Evolutionary conservation across 1,139 yeast species (phyloP).

Genomic region (Eremothecium gossypii): DNA sequence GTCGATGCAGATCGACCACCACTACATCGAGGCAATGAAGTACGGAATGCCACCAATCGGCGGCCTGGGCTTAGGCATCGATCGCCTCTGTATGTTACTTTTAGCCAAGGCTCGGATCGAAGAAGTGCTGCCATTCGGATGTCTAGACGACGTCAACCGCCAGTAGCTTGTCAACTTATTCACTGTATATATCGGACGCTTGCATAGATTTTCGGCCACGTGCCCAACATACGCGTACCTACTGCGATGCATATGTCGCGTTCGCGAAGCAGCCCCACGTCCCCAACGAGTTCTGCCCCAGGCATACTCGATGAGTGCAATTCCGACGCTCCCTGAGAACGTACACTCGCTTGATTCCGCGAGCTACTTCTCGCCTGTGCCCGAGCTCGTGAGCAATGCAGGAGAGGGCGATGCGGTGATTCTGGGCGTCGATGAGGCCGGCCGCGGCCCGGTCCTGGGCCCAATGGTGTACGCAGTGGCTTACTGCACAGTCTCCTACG

Average conservation of each 20-base stretch:
- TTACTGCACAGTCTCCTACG: slow-evolving; percentile 54
- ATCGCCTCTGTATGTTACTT: slow-evolving; percentile 74
- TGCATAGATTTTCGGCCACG: too few relatives aligned
- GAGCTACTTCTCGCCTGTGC: slow-evolving; percentile 33
- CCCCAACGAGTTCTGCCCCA: too few relatives aligned
- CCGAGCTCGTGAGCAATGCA: slow-evolving; percentile 18
- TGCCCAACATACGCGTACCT: too few relatives aligned
- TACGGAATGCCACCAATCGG: slow-evolving; percentile 97
- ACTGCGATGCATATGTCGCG: too few relatives aligned
- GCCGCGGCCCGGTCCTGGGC: slow-evolving; percentile 93
- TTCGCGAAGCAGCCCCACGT: too few relatives aligned
- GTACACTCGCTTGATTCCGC: slow-evolving; percentile 20
- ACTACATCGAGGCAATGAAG: slow-evolving; percentile 67
- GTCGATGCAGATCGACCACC: slow-evolving; percentile 60
- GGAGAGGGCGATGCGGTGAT: slow-evolving; percentile 29
- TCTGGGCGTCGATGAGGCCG: slow-evolving; percentile 95
- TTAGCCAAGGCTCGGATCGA: slow-evolving; percentile 61
- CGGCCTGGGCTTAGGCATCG: slow-evolving; percentile 96
- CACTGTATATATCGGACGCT: too few relatives aligned
- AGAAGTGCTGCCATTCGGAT: slow-evolving; percentile 76
- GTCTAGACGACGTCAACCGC: slow-evolving; percentile 56
- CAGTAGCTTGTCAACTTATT: slow-evolving; percentile 31
- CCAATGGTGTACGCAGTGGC: slow-evolving; percentile 96
- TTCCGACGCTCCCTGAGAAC: slow-evolving; percentile 1
- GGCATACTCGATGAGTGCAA: not conserved